Percentiles rank a stretch among this genome's conserved stretches.
phyloP scores from a whole-genome alignment of 108 stramenopile genomes.

The Mayamaea pseudoterrestris region DNA sequence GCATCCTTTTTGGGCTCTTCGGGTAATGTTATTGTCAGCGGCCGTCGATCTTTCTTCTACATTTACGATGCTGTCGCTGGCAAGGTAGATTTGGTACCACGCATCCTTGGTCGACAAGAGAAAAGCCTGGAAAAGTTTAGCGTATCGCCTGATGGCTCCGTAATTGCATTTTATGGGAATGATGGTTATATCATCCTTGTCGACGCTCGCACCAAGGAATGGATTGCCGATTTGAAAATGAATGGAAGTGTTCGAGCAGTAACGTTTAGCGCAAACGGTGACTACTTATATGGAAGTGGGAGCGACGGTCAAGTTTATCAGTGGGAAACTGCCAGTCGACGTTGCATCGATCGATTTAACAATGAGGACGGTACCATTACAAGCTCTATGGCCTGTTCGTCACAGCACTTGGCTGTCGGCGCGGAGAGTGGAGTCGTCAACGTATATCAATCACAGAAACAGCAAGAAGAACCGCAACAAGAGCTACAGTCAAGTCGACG shows the following conservation, averaged over 20 bases:
- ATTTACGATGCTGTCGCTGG: conserved; percentile 83
- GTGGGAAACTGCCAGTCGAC: conserved; percentile 68
- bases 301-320: conserved; percentile 90
- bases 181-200: conserved; percentile 89
- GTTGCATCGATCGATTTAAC: conserved; percentile 75
- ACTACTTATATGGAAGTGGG: conserved; percentile 77
- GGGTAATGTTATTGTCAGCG: conserved; percentile 72
- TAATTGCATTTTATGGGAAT: conserved; percentile 85
- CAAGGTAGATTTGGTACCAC: conserved; percentile 48
- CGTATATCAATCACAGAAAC: conserved; percentile 37
- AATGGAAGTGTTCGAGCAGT: conserved; percentile 81
- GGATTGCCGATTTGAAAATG: conserved; percentile 84
- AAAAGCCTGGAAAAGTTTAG: conserved; percentile 72
- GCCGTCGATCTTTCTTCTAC: conserved; percentile 88
- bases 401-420: conserved; percentile 70
- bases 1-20: conserved; percentile 73
- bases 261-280: conserved; percentile 71
- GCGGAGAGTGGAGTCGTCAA: conserved; percentile 94
- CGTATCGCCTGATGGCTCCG: conserved; percentile 69
- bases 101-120: conserved; percentile 63
- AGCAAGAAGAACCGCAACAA: neutral
- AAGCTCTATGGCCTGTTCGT: conserved; percentile 55
- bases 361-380: conserved; percentile 89
- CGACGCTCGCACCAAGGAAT: conserved; percentile 66
- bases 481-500: neutral